Percentiles rank a stretch among this genome's conserved stretches.
Conservation (phyloP, 352 stramenopile genomes). For the Phytophthora pini region DNA sequence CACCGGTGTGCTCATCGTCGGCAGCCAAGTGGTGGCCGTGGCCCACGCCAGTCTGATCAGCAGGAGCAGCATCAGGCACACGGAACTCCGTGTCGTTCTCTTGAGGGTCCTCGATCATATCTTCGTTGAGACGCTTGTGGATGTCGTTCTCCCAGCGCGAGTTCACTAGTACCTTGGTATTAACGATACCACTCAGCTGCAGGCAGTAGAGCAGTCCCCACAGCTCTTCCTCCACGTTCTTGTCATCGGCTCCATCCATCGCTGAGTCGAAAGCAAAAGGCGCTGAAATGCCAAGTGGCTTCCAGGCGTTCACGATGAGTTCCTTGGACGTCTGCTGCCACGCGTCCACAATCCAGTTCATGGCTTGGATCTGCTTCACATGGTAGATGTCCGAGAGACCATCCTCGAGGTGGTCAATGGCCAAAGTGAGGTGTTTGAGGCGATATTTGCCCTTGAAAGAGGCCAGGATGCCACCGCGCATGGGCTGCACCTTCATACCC, state of each 20-base stretch:
- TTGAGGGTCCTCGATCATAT: slow-evolving; percentile 87
- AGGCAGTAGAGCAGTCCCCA: slow-evolving; percentile 88
- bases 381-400: slow-evolving; percentile 79
- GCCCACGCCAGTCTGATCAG: slow-evolving; percentile 35
- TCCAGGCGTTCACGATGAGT: slow-evolving; percentile 82
- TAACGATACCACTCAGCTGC: slow-evolving; percentile 83
- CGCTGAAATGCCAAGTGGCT: slow-evolving; percentile 66
- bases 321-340: slow-evolving; percentile 86
- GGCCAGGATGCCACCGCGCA: slow-evolving; percentile 82
- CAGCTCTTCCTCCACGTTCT: slow-evolving; percentile 88
- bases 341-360: slow-evolving; percentile 86
- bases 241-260: slow-evolving; percentile 68
- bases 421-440: slow-evolving; percentile 84
- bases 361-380: slow-evolving; percentile 87
- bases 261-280: slow-evolving; percentile 72
- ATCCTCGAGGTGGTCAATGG: slow-evolving; percentile 86
- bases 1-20: slow-evolving; percentile 44
- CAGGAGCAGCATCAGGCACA: slow-evolving; percentile 56
- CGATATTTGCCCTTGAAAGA: slow-evolving; percentile 90
- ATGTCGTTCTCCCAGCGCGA: slow-evolving; percentile 91
- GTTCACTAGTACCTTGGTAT: slow-evolving; percentile 90
- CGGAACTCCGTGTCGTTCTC: slow-evolving; percentile 87
- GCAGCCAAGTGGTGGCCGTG: slow-evolving; percentile 26
- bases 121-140: slow-evolving; percentile 89
- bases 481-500: slow-evolving; percentile 88